phyloP scores from a whole-genome alignment of 345 rosid species.

The Salix suchowensis region DNA sequence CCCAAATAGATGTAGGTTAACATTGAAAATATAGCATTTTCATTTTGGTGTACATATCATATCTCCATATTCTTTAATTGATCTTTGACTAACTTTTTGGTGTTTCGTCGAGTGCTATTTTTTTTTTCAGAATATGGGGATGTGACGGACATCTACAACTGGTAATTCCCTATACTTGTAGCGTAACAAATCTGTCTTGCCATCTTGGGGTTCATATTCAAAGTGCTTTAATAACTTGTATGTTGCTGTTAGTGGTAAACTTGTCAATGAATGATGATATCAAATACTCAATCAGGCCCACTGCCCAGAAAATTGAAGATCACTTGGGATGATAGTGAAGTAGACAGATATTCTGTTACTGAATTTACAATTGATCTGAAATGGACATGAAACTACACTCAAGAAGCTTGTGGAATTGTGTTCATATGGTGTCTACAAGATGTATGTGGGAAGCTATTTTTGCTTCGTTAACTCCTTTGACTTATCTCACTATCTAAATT shows the following conservation, averaged over 20 bases:
- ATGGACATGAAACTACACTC: background rate
- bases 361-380: background rate
- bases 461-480: background rate
- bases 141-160: constrained; percentile 88
- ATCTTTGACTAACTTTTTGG: background rate
- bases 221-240: background rate
- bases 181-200: background rate
- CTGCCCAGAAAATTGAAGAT: background rate
- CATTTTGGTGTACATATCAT: background rate
- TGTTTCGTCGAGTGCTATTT: constrained; percentile 11
- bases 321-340: background rate
- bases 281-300: background rate
- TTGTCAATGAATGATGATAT: background rate
- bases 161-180: constrained; percentile 46
- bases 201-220: background rate
- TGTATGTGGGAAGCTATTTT: background rate
- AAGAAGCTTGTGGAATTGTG: background rate
- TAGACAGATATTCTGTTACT: background rate
- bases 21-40: background rate
- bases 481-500: background rate
- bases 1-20: background rate
- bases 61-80: background rate
- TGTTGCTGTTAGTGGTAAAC: background rate
- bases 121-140: constrained; percentile 80
- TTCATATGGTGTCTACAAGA: background rate